These are phyloP conservation scores for Sclerotinia borealis DNA, from an alignment of 2,329 filamentous ascomycete species.

Conservation along the genomic window DNA sequence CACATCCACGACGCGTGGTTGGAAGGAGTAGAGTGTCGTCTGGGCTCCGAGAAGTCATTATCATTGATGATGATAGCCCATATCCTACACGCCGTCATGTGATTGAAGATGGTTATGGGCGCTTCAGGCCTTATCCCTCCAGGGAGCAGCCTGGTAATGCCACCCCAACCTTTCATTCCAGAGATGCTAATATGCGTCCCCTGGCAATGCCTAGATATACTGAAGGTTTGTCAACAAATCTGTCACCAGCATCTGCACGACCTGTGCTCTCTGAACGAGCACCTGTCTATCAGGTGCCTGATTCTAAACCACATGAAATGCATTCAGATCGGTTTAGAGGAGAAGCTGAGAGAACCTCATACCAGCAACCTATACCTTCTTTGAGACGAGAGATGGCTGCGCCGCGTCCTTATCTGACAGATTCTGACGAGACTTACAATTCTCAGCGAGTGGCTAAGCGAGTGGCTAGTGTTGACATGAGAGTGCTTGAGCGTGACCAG, in stretches of 20 bases:
- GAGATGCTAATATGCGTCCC: slow-evolving; percentile 24
- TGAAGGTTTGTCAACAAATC: slow-evolving; percentile 27
- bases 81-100: slow-evolving; percentile 29
- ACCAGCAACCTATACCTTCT: slow-evolving; percentile 11
- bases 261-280: slow-evolving; percentile 19
- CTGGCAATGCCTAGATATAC: slow-evolving; percentile 21
- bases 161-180: slow-evolving; percentile 2
- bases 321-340: slow-evolving; percentile 17
- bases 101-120: slow-evolving; percentile 25
- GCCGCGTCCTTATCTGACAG: slow-evolving; percentile 13
- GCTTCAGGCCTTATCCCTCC: slow-evolving; percentile 24
- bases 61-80: slow-evolving; percentile 30
- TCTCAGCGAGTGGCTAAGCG: slow-evolving; percentile 16
- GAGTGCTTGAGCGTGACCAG: slow-evolving; percentile 17
- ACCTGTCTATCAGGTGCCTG: slow-evolving; percentile 26
- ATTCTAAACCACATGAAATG: slow-evolving; percentile 16
- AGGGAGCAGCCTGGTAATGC: slow-evolving; percentile 21
- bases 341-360: slow-evolving; percentile 13
- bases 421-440: slow-evolving; percentile 14
- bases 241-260: slow-evolving; percentile 18
- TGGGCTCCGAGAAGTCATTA: slow-evolving; percentile 26
- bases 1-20: slow-evolving; percentile 20
- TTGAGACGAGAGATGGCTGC: slow-evolving; percentile 15
- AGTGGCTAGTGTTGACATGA: slow-evolving; percentile 13
- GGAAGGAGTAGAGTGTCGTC: slow-evolving; percentile 22